Evolutionary conservation across 805 yeast species (phyloP), one percentile per base, ranked within the genome.

Genomic region (Pichia manshurica): DNA sequence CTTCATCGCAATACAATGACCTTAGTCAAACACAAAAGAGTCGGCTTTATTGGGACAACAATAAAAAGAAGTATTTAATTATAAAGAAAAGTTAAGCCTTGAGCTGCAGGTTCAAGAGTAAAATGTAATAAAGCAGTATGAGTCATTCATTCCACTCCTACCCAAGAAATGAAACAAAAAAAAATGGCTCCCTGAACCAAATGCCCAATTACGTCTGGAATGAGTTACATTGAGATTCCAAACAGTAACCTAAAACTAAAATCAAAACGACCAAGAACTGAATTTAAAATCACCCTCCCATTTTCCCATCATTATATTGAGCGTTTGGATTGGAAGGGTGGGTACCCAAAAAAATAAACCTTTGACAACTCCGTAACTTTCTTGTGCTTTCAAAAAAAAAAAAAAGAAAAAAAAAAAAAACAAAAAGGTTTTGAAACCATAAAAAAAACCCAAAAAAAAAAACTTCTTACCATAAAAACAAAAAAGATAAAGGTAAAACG

Each of bases 221-320:
- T 17, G 20, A 29, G 15, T 39, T 44, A 41, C 44, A 41, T 41
- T 41, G 44, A 13, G 17, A 23, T 19, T 41, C 44, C 44, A 41
- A 29, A 41, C 29, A 8, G 25, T 35, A 25, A 32, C 32, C 15
- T n/a, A 16, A 38, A 38, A 38, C 25, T 22, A 38, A 16, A 38
- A 17, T 20, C 16, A 38, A 22, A 38, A 19, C 23, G 15, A n/a
- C 29, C 23, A 38, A 38, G 23, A 21, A 38, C 42, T 38, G 17
- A 38, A 38, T 20, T 37, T 15, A 37, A 8, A 10, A 25, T 25
- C 29, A 25, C 29, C 29, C 10, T 25, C 29, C 29, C 10, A 25
- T 10, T 10, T 25, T 10, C 10, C 29, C 29, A 10, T 10, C 10
- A 7, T 8, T 25, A 10, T 25, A 25, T 25, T 25, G 29, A 25